Conservation (phyloP, 108 stramenopile genomes). For the Nitzschia sp. region DNA sequence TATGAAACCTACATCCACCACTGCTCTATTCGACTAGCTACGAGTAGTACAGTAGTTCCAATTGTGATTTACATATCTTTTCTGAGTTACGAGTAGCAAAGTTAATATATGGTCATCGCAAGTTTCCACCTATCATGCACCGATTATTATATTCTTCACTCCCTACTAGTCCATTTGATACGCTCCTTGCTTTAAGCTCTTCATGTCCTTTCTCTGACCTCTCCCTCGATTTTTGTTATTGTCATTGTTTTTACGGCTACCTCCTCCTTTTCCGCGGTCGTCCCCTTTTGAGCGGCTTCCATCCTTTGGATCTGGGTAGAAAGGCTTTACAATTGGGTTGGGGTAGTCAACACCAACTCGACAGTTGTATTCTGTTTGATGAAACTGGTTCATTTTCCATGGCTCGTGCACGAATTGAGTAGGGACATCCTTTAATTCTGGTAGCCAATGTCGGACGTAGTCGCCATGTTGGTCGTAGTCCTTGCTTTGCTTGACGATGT, state of each 20-base stretch:
- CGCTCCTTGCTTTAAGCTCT: constrained; percentile 68
- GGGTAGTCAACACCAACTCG: constrained; percentile 85
- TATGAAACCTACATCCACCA: no score
- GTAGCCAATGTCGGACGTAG: constrained; percentile 95
- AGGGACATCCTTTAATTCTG: constrained; percentile 86
- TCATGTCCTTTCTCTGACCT: constrained; percentile 83
- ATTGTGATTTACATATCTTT: no score
- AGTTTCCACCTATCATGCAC: no score
- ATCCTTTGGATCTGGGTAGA: constrained; percentile 38
- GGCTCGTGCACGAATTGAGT: constrained; percentile 80
- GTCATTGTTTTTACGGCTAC: constrained; percentile 31
- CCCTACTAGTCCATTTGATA: constrained; percentile 33
- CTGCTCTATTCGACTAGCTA: no score
- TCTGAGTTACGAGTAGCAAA: no score
- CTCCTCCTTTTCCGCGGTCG: constrained; percentile 29
- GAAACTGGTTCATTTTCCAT: constrained; percentile 86
- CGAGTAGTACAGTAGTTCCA: no score
- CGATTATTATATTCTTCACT: no score
- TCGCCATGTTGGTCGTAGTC: constrained; percentile 95
- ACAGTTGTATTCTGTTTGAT: constrained; percentile 73
- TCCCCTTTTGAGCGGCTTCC: constrained; percentile 43
- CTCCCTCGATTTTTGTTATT: constrained; percentile 50
- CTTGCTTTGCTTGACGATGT: constrained; percentile 94
- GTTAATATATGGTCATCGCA: no score
- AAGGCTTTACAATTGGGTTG: constrained; percentile 70